Evolutionary conservation across 2,329 filamentous ascomycete genomes (phyloP), one percentile per base, ranked within the genome.

Genomic region (Delphinella strobiligena): DNA sequence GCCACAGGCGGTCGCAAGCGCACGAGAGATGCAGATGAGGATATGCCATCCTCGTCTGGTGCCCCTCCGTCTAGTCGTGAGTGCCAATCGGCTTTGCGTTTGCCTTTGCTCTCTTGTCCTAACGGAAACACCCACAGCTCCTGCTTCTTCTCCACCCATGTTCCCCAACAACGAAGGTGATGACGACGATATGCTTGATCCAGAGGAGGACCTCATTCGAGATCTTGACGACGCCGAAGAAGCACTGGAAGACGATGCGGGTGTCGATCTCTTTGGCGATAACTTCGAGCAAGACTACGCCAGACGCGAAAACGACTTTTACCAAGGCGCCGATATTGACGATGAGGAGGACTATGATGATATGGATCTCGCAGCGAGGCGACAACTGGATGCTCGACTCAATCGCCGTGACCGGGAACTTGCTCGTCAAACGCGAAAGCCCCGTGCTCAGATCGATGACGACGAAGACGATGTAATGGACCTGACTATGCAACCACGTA

Each of bases 391-490:
- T 53, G 74, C 75, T 19, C 76, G 79, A 46, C 67, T 93, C 45
- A 79, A 81, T 59, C 75, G 77, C 45, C 73, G 84, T 60, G 84
- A 91, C 57, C 70, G 75, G 41, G 80, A 86, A 51, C 70, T 85
- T 33, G 74, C 74, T 17, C 73, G 80, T 40, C 73, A 79, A 49
- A 67, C 74, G 35, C 76, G 83, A 53, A 36, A 34, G 30, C 82
- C 82, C 2, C 73, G 73, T 19, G 83, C 81, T 5, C 89, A 86
- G 52, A 64, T 89, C 30, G 76, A 77, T 5, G 81, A 82, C 22
- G 89, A 94, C 22, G 86, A 89, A 45, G 87, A 91, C 48, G 82
- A 77, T 36, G 76, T 91, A 41, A 71, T 88, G 45, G 88, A 96
- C 55, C 70, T 96, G 16, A 86, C 86, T 16, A 78, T 80, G 18